These are phyloP conservation scores for Cyathus striatus DNA, from an alignment of 768 basidiomycete genomes.

Conservation along the genomic window DNA sequence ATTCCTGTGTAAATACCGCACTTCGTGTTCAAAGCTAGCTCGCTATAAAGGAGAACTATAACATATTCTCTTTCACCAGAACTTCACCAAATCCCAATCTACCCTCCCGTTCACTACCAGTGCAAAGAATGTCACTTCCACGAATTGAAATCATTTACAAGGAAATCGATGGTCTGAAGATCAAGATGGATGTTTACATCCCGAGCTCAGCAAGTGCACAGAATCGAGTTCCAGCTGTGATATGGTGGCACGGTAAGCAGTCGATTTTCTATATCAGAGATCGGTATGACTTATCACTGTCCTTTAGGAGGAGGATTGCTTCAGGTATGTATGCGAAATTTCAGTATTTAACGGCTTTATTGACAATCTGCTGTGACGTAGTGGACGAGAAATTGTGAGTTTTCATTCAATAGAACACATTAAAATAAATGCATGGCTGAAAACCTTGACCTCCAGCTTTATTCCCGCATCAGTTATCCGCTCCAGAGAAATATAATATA, in stretches of 20 bases:
- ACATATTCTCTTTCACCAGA: no score
- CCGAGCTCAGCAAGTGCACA: slow-evolving; percentile 20
- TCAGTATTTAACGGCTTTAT: not conserved
- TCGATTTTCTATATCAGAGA: not conserved
- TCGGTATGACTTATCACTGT: not conserved
- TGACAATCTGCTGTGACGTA: not conserved
- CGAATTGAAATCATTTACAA: slow-evolving; percentile 25
- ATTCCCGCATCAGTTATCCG: slow-evolving; percentile 26
- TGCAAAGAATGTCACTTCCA: no score
- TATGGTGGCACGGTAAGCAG: slow-evolving; percentile 32
- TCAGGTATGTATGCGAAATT: slow-evolving; percentile 13
- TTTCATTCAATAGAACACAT: not conserved
- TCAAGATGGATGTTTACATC: slow-evolving; percentile 27
- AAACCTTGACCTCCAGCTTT: slow-evolving; percentile 11
- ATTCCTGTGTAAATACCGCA: no score
- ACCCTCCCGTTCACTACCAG: no score
- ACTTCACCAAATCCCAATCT: no score
- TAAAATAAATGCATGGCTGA: not conserved
- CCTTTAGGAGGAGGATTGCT: slow-evolving; percentile 24
- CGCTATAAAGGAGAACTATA: no score
- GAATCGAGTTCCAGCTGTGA: slow-evolving; percentile 19
- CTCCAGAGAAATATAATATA: slow-evolving; percentile 22
- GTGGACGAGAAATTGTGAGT: not conserved
- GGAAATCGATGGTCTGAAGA: slow-evolving; percentile 21
- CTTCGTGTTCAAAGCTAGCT: no score